phyloP scores from a whole-genome alignment of 2,329 filamentous ascomycete genomes.

The Lachnellula suecica region DNA sequence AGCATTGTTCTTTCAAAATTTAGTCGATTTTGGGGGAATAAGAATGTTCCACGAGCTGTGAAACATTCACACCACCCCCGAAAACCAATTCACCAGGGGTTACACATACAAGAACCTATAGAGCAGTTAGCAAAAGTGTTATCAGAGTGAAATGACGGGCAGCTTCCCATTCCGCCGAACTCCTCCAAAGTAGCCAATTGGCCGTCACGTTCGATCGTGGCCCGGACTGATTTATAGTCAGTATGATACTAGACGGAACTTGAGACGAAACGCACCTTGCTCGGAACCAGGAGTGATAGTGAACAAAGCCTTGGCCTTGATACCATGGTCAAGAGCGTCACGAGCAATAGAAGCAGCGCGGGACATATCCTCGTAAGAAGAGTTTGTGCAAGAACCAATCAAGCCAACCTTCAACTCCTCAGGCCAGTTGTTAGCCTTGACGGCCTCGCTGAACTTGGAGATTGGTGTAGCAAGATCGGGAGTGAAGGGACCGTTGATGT shows the following conservation, averaged over 20 bases:
- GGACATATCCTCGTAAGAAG: constrained; percentile 83
- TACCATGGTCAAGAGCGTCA: constrained; percentile 85
- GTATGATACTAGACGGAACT: no score
- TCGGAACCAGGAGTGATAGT: constrained; percentile 95
- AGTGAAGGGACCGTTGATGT: constrained; percentile 99
- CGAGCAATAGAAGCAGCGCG: constrained; percentile 88
- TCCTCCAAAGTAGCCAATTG: constrained; percentile 94
- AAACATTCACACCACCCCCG: background rate
- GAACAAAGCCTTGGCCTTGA: constrained; percentile 93
- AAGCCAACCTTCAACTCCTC: constrained; percentile 95
- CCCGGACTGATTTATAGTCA: no score
- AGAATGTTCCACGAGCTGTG: background rate
- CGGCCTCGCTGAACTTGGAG: constrained; percentile 93
- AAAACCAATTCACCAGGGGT: background rate
- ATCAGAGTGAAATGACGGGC: no score
- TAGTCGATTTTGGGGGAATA: no score
- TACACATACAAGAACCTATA: no score
- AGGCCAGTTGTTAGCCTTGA: constrained; percentile 94
- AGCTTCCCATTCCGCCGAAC: constrained; percentile 90
- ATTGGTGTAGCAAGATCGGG: constrained; percentile 97
- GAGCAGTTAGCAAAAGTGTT: no score
- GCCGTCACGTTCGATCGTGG: constrained; percentile 81
- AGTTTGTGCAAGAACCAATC: constrained; percentile 98
- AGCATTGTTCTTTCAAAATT: background rate
- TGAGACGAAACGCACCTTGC: no score